phyloP scores from a whole-genome alignment of 202 grass and related monocot genomes.

The Brachypodium distachyon region DNA sequence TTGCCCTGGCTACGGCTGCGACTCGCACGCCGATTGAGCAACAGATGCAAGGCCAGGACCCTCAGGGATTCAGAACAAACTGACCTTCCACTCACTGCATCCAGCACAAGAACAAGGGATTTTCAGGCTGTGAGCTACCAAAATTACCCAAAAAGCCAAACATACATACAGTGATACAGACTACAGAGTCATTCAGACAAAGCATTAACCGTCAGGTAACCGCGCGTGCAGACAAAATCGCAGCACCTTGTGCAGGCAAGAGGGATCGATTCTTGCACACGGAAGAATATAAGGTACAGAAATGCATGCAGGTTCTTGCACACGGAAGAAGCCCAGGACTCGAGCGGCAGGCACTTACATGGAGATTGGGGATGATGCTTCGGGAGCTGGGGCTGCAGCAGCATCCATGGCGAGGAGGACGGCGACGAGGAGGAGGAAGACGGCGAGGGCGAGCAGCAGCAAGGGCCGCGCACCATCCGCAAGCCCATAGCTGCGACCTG shows the following conservation, averaged over 20 bases:
- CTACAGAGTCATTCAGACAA: neutral
- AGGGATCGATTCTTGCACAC: neutral
- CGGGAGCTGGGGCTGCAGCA: slow-evolving; percentile 16
- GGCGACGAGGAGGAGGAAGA: neutral
- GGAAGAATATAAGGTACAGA: neutral
- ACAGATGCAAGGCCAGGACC: slow-evolving; percentile 19
- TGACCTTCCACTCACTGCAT: slow-evolving; percentile 23
- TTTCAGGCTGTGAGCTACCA: neutral
- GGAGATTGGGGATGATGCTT: slow-evolving; percentile 11
- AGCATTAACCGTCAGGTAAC: neutral
- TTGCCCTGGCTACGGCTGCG: neutral
- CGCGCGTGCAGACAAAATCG: neutral
- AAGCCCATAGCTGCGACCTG: slow-evolving; percentile 13
- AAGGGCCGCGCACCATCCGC: slow-evolving; percentile 21
- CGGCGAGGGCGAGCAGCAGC: slow-evolving; percentile 6
- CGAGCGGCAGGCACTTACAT: slow-evolving; percentile 19
- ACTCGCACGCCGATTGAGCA: slow-evolving; percentile 1
- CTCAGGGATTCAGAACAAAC: slow-evolving; percentile 13
- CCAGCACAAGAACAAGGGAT: neutral
- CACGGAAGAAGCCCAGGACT: neutral
- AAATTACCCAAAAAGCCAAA: neutral
- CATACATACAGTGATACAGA: neutral
- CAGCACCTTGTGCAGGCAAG: too few species aligned
- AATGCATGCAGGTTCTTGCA: neutral
- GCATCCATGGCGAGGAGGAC: slow-evolving; percentile 11